These are phyloP conservation scores for Leccinellum rugosiceps DNA, from an alignment of 768 basidiomycete species.

Conservation along the genomic window DNA sequence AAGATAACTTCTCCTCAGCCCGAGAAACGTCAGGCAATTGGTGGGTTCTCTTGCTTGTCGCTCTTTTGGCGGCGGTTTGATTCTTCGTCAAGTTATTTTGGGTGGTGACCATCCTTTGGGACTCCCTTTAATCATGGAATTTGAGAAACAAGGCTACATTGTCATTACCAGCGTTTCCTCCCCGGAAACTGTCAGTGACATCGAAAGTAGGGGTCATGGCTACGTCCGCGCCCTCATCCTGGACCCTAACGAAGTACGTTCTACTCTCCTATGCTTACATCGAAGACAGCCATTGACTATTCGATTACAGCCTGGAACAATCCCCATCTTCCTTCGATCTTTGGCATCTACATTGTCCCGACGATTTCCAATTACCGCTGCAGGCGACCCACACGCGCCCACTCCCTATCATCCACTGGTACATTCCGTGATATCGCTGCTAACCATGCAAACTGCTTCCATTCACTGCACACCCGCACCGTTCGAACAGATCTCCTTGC, in stretches of 20 bases:
- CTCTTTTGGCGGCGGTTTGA: neutral
- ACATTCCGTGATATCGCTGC: slow-evolving; percentile 74
- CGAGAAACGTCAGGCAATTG: slow-evolving; percentile 46
- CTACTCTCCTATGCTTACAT: neutral
- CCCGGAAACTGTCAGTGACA: slow-evolving; percentile 56
- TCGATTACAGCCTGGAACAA: slow-evolving; percentile 56
- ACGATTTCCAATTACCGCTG: slow-evolving; percentile 71
- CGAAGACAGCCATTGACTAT: slow-evolving; percentile 3
- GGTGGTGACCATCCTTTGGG: slow-evolving; percentile 77
- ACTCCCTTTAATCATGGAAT: slow-evolving; percentile 65
- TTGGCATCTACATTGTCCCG: slow-evolving; percentile 76
- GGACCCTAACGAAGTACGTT: slow-evolving; percentile 68
- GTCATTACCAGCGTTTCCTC: slow-evolving; percentile 77
- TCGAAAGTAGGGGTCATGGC: slow-evolving; percentile 69
- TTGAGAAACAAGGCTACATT: slow-evolving; percentile 79
- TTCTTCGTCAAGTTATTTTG: slow-evolving; percentile 55
- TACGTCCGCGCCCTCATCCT: slow-evolving; percentile 80
- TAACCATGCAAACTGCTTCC: slow-evolving; percentile 51
- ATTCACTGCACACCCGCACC: slow-evolving; percentile 47
- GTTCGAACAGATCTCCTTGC: slow-evolving; percentile 66
- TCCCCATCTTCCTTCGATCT: slow-evolving; percentile 77
- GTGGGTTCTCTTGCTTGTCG: slow-evolving; percentile 24
- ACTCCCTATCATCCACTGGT: slow-evolving; percentile 66
- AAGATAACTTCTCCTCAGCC: slow-evolving; percentile 28
- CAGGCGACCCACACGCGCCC: slow-evolving; percentile 79